Percentiles rank a stretch among this genome's conserved stretches.
These are phyloP conservation scores for Elasticomyces elasticus DNA, from an alignment of 495 filamentous ascomycete genomes.

Conservation along the genomic window DNA sequence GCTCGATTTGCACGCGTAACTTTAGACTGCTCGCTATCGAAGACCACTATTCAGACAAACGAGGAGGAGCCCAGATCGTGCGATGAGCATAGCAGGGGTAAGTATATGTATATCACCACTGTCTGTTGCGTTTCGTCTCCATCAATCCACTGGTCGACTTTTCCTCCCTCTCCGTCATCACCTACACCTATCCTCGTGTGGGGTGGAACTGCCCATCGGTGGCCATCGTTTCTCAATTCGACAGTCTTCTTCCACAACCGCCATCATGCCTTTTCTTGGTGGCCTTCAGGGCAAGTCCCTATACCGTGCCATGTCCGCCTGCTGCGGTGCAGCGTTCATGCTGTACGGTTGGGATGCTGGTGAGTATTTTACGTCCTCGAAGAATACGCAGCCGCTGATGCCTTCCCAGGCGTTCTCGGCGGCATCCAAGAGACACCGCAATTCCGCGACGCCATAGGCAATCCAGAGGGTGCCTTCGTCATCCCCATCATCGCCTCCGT, in stretches of 20 bases:
- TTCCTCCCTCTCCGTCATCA: not conserved
- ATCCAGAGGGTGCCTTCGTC: constrained; percentile 6
- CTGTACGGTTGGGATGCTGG: constrained; percentile 16
- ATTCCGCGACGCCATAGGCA: constrained; percentile 11
- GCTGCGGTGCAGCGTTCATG: constrained; percentile 14
- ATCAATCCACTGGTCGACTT: not conserved
- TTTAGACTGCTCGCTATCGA: not conserved
- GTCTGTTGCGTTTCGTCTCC: no score
- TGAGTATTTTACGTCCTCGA: no score
- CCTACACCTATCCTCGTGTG: not conserved
- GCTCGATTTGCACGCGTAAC: not conserved
- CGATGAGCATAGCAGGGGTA: not conserved
- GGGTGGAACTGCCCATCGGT: not conserved
- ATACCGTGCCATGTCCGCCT: constrained; percentile 7
- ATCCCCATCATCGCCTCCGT: constrained; percentile 14
- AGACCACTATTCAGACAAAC: not conserved
- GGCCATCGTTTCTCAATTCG: not conserved
- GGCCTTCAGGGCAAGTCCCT: constrained; percentile 7
- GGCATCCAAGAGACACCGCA: constrained; percentile 10
- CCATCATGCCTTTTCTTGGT: not conserved
- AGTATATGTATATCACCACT: not conserved
- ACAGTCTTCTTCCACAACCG: not conserved
- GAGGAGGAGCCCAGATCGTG: not conserved
- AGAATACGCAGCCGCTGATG: no score
- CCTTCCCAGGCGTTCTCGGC: constrained; percentile 11